Evolutionary conservation across 768 basidiomycete genomes (phyloP).

Genomic region (Russula abietina): DNA sequence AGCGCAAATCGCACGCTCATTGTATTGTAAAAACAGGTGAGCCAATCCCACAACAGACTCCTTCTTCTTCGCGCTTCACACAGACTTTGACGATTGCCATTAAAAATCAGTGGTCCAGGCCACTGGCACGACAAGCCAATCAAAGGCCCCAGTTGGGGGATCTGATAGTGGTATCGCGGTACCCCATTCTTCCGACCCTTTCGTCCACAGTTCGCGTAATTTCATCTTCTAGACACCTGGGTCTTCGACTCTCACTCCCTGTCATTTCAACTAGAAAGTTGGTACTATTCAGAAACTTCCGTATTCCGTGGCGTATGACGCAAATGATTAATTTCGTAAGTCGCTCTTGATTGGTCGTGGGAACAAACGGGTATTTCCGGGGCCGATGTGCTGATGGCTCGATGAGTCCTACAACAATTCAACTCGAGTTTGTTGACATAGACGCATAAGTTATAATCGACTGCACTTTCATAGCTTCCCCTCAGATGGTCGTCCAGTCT

Average conservation of each 20-base stretch:
- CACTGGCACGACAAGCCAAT: not conserved
- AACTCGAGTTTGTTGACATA: not conserved
- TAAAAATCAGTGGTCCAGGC: not conserved
- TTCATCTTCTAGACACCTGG: not conserved
- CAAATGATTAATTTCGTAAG: not conserved
- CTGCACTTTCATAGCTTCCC: not conserved
- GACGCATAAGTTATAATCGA: not conserved
- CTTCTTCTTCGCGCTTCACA: not conserved
- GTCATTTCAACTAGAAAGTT: not conserved
- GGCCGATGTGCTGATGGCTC: too few species aligned
- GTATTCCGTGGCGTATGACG: conserved; percentile 2
- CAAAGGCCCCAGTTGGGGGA: not conserved
- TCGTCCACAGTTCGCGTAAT: not conserved
- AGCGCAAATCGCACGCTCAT: not conserved
- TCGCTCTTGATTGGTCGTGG: not conserved
- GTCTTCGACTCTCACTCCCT: not conserved
- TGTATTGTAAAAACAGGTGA: not conserved
- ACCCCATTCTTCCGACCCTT: conserved; percentile 11
- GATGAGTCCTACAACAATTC: too few species aligned
- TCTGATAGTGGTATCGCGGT: not conserved
- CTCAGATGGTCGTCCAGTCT: not conserved
- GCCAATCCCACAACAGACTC: not conserved
- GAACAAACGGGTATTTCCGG: not conserved
- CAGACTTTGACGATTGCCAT: not conserved
- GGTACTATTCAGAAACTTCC: not conserved